These are phyloP conservation scores for Magnaporthiopsis rhizophila DNA, from an alignment of 2,329 filamentous ascomycete genomes.

Conservation along the genomic window DNA sequence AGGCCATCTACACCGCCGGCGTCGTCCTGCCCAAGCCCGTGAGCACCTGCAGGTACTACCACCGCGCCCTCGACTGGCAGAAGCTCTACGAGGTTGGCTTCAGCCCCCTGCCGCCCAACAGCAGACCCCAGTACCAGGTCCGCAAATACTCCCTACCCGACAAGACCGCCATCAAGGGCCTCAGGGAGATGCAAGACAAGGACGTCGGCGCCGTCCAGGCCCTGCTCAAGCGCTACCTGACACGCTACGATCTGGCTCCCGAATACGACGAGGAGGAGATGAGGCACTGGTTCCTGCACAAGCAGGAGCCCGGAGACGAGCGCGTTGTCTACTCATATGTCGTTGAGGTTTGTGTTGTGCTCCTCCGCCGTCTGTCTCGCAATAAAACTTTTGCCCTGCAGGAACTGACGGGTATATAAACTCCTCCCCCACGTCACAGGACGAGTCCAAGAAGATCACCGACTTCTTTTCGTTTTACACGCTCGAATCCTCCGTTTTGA, in stretches of 20 bases:
- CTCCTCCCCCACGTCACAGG: slow-evolving; percentile 21
- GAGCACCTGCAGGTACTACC: slow-evolving; percentile 90
- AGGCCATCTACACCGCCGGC: slow-evolving; percentile 93
- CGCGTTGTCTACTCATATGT: slow-evolving; percentile 93
- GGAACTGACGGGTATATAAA: not conserved
- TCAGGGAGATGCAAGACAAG: slow-evolving; percentile 71
- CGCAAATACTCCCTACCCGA: slow-evolving; percentile 78
- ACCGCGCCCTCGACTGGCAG: slow-evolving; percentile 88
- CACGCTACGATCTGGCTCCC: slow-evolving; percentile 76
- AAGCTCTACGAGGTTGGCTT: slow-evolving; percentile 95
- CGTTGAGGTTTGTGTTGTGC: slow-evolving; percentile 54
- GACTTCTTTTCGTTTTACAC: slow-evolving; percentile 98
- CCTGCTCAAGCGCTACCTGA: slow-evolving; percentile 69
- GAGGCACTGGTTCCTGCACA: slow-evolving; percentile 78
- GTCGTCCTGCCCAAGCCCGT: slow-evolving; percentile 86
- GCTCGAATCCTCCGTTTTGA: slow-evolving; percentile 87
- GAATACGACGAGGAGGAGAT: slow-evolving; percentile 74
- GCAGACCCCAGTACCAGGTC: slow-evolving; percentile 79
- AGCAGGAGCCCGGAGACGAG: slow-evolving; percentile 54
- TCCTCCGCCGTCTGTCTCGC: not conserved
- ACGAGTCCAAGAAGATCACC: slow-evolving; percentile 69
- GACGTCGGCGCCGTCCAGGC: slow-evolving; percentile 70
- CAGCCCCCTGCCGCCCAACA: slow-evolving; percentile 74
- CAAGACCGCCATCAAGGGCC: slow-evolving; percentile 60
- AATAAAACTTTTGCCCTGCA: not conserved